Evolutionary conservation across 192 early-diverging fungal genomes (phyloP), one percentile per base, ranked within the genome.

Genomic region (Linnemannia exigua): DNA sequence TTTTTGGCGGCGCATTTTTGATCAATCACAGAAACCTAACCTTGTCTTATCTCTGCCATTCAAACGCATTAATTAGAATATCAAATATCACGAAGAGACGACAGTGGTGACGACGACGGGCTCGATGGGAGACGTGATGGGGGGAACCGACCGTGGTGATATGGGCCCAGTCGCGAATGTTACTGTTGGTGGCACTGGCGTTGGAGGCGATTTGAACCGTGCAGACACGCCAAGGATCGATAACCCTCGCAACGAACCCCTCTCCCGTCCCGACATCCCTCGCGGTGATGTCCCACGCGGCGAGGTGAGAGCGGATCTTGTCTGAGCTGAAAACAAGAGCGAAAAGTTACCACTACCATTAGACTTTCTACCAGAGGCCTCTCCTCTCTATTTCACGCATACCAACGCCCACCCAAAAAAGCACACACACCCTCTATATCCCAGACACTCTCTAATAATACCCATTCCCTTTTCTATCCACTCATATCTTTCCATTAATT

Each of bases 51-150:
- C 51, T 44, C 22, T 67, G 54, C 17, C 22, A 25, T 33, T 4
- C 61, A 72, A 31, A 4, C 17, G n/a, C 25, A 63, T 3, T 63
- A 31, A 63, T 63, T 52, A 84, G 82, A 84, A 84, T 41, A 84
- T 84, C 37, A 77, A 84, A 71, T 77, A 79, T 16, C 76, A 73
- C 61, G 82, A 84, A 72, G 82, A 84, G 72, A 84, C 82, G 5
- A 84, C 76, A 5, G 71, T 84, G 8, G 73, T 84, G 70, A 83
- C 81, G 36, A 84, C 82, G 44, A 84, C 82, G 11, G 73, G 82
- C 2, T 84, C 82, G 3, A 84, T 84, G 82, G 82, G 82, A 22
- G 82, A 79, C 58, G 77, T 84, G n/a, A 79, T 84, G 17, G 82
- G 82, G 31, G 72, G 75, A 22, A 84, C 76, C 2, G 76, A 78